Base-by-base conservation (phyloP, 805 yeast species). In the Hanseniaspora lindneri region DNA sequence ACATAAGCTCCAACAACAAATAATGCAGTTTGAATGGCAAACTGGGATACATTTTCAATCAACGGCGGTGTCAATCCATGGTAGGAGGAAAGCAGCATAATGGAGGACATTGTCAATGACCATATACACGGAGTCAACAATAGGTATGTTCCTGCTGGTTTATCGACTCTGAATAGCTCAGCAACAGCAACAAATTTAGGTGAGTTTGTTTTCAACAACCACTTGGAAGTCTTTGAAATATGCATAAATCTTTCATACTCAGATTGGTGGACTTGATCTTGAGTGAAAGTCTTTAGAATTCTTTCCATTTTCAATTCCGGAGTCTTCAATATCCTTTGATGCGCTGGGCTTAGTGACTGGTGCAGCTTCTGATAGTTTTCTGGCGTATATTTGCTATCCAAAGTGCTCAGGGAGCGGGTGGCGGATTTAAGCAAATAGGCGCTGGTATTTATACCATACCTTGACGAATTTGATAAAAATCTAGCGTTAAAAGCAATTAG, bases 121-220 rank as follows among this genome's bases (percentile, higher is more conserved):
- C 97, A 92, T 39, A 85, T 75, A 44, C 95, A 80, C 0, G 98
- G 98, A 41, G 85, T 69, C 52, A 76, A 76, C 36, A 92, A 67
- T 24, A 89, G 68, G 73, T 85, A 77, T 0, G 96, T 83, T 0
- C 98, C 99, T n/a, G 83, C 94, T 0, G 99, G 98, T 56, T 85
- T 85, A 60, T 92, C 98, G 49, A 89, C 64, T 49, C 99, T 71
- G 83, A 87, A 80, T 49, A 92, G 68, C 59, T 86, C 94, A 37
- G 95, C 94, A 60, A 87, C 92, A 0, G 98, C 97, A 39, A 84
- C 79, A 77, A 79, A 71, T 36, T 68, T 70, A 0, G 98, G 97
- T 21, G 92, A 69, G 29, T 71, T 69, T 1, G 77, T 36, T 30
- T 44, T 67, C 14, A 84, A 69, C 60, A 44, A 19, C 49, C 49